Evolutionary conservation across 1,284 basidiomycete species (phyloP).

Genomic region (Melampsora abietis-canadensis): DNA sequence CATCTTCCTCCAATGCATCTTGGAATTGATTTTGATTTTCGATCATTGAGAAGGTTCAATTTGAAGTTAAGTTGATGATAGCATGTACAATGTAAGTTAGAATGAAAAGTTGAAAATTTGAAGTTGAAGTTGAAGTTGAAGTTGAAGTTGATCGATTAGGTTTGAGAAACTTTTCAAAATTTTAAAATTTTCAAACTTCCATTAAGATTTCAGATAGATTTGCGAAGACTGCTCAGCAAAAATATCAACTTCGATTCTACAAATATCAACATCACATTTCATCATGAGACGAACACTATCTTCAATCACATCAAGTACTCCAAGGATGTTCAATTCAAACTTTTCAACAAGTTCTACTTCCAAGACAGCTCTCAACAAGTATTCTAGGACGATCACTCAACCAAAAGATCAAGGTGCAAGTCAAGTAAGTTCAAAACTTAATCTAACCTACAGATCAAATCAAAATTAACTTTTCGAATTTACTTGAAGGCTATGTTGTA

Average conservation of each 20-base stretch:
- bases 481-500: conserved; percentile 81
- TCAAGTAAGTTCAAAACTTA: conserved; percentile 62
- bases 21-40: conserved; percentile 22
- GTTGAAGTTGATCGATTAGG: no score
- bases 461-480: conserved; percentile 11
- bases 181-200: no score
- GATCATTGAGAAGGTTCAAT: no score
- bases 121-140: no score
- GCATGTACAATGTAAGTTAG: no score
- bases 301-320: background rate
- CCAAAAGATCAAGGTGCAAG: conserved; percentile 89
- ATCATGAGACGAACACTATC: background rate
- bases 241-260: background rate
- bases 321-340: background rate
- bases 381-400: conserved; percentile 76
- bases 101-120: no score
- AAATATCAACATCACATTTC: background rate
- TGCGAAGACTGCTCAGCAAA: no score
- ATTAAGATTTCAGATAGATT: no score
- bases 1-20: conserved; percentile 26
- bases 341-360: background rate
- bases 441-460: background rate
- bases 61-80: no score
- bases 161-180: no score
- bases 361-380: conserved; percentile 64